Base-by-base conservation (phyloP, 176 grass and related monocot genomes). In the Eragrostis curvula region DNA sequence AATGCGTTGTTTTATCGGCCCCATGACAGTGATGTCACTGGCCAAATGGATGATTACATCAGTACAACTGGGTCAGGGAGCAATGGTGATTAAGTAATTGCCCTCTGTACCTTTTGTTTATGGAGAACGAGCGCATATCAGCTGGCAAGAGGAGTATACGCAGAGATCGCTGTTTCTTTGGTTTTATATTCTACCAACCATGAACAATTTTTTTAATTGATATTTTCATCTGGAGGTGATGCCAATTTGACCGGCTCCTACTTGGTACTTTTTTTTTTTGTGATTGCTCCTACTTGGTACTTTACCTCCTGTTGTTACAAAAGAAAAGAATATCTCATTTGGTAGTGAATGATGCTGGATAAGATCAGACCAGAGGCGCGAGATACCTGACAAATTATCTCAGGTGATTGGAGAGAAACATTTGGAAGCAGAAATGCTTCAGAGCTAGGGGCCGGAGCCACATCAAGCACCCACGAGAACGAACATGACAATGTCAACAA, bases 41-140 rank as follows among this genome's bases (percentile, higher is more conserved):
- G 25, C 29, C 44, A 83, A 86, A 27, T 50, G 32, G 79, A 66
- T 67, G 79, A 74, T 90, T 51, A 79, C 79, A 83, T 90, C 88
- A 83, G 67, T 78, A 43, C 9, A 66, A 25, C 56, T 15, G 40
- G 53, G 20, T 56, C 0, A 21, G 20, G n/a, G 18, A 9, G 17
- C 53, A n/a, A n/a, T 2, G 53, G 53, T 45, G 9, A 45, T 3
- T 24, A 2, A 68, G 3, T 0, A 40, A 67, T 41, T 67, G 32
- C n/a, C 2, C 43, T 9, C 43, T 28, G 45, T 15, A 18, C 3
- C 20, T 53, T 53, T 53, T 53, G 71, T 39, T 73, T 51, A 16
- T 15, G 8, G 15, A 72, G 47, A 27, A 71, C 8, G 27, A 30
- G 25, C 14, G 61, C 27, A 64, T 0, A 16, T 30, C 61, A 13